These are phyloP conservation scores for Thielaviopsis punctulata DNA, from an alignment of 2,329 filamentous ascomycete genomes.

Conservation along the genomic window DNA sequence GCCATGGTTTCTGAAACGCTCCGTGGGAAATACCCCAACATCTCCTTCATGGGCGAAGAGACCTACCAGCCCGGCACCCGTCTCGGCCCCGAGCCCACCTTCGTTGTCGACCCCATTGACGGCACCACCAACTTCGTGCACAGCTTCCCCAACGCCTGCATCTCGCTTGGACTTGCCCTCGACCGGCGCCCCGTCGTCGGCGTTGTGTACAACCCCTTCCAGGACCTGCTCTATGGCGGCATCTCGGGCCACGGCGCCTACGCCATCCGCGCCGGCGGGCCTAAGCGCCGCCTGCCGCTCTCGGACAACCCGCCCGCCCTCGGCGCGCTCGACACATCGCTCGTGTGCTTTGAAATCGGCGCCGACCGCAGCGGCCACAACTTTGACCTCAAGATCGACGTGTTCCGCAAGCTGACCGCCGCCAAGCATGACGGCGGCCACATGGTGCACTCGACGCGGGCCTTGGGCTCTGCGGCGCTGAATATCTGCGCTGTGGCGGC, in stretches of 20 bases:
- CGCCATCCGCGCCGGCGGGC: conserved; percentile 28
- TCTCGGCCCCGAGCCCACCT: conserved; percentile 51
- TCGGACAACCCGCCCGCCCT: conserved; percentile 36
- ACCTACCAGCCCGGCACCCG: conserved; percentile 50
- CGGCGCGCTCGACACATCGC: conserved; percentile 38
- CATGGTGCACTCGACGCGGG: conserved; percentile 63
- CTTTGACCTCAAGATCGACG: conserved; percentile 49
- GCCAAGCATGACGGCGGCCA: conserved; percentile 45
- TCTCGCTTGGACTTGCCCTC: conserved; percentile 57
- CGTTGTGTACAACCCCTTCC: conserved; percentile 68
- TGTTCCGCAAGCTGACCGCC: conserved; percentile 44
- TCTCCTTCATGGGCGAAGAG: conserved; percentile 58
- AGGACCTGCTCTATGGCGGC: conserved; percentile 49
- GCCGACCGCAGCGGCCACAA: conserved; percentile 50
- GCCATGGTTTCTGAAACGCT: conserved; percentile 40
- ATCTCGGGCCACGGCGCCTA: conserved; percentile 52
- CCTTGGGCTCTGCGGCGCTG: conserved; percentile 54
- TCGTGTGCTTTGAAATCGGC: conserved; percentile 62
- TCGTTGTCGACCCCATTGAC: conserved; percentile 70
- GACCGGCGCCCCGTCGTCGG: conserved; percentile 46
- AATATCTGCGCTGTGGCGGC: conserved; percentile 58
- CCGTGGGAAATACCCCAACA: conserved; percentile 33
- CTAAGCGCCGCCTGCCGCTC: conserved; percentile 24
- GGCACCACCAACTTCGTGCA: conserved; percentile 73
- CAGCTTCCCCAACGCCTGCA: conserved; percentile 55